phyloP scores from a whole-genome alignment of 2,329 filamentous ascomycete genomes.

The Verticillium isaacii region DNA sequence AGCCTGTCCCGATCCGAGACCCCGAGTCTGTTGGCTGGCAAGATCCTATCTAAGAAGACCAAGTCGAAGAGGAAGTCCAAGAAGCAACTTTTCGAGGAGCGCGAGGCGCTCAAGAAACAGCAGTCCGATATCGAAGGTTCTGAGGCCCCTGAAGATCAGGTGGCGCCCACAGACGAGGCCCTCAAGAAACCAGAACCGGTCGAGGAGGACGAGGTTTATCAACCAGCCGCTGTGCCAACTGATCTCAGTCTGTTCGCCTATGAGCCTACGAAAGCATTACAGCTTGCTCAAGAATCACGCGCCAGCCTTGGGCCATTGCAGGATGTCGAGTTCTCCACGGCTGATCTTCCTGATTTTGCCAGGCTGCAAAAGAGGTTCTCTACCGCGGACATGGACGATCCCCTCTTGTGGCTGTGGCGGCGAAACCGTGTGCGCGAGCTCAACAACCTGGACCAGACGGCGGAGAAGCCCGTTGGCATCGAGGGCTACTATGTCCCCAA shows the following conservation, averaged over 20 bases:
- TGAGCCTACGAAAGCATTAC: constrained; percentile 39
- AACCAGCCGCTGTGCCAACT: constrained; percentile 6
- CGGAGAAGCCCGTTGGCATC: constrained; percentile 36
- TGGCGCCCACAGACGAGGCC: constrained; percentile 46
- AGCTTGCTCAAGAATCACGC: constrained; percentile 37
- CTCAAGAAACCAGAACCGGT: constrained; percentile 18
- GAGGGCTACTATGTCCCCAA: constrained; percentile 80
- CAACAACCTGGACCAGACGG: constrained; percentile 34
- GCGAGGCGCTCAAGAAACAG: constrained; percentile 54
- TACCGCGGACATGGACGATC: constrained; percentile 38
- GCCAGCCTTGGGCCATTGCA: constrained; percentile 42
- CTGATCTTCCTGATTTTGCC: constrained; percentile 43
- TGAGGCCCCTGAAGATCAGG: constrained; percentile 23
- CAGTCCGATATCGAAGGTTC: constrained; percentile 20
- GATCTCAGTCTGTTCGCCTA: constrained; percentile 46
- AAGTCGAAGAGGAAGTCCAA: constrained; percentile 73
- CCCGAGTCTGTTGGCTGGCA: constrained; percentile 34
- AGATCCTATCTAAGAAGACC: constrained; percentile 52
- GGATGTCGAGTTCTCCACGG: constrained; percentile 34
- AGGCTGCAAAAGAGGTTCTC: constrained; percentile 45
- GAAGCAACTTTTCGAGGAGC: constrained; percentile 69
- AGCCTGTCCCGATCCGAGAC: constrained; percentile 41
- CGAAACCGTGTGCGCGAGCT: constrained; percentile 52
- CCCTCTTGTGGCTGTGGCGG: constrained; percentile 53
- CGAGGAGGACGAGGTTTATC: constrained; percentile 16